A percentile compares a stretch with the other conserved stretches of the same genome.
Conservation (phyloP, 257 asterid genomes). For the Lavandula angustifolia region DNA sequence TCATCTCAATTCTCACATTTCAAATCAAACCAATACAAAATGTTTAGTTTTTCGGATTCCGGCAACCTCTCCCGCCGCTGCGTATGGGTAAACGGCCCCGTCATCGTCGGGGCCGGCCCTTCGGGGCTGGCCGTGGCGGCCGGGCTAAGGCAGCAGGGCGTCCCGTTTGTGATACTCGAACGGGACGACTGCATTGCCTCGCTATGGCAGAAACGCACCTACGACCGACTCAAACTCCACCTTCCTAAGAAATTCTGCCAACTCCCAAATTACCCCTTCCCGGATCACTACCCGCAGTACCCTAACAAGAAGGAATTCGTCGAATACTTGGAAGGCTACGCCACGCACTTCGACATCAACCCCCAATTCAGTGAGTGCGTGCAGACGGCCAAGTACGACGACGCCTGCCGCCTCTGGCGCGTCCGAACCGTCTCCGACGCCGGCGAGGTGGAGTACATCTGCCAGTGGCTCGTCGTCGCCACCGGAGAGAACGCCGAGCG, state of each 20-base stretch:
- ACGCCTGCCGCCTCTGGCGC: slow-evolving; percentile 56
- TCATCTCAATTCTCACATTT: not conserved
- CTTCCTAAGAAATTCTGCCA: slow-evolving; percentile 78
- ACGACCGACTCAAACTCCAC: slow-evolving; percentile 81
- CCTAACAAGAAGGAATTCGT: slow-evolving; percentile 61
- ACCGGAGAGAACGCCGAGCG: slow-evolving; percentile 74
- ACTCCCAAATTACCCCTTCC: slow-evolving; percentile 60
- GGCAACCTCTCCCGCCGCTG: slow-evolving; percentile 38
- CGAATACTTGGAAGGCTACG: slow-evolving; percentile 57
- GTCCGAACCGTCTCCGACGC: slow-evolving; percentile 35
- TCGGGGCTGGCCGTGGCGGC: slow-evolving; percentile 91
- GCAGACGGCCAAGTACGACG: slow-evolving; percentile 59
- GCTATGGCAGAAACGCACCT: slow-evolving; percentile 76
- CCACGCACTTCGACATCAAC: slow-evolving; percentile 36
- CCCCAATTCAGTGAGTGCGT: slow-evolving; percentile 66
- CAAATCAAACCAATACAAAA: slow-evolving; percentile 11
- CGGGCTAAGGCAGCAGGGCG: slow-evolving; percentile 62
- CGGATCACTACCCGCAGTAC: slow-evolving; percentile 58
- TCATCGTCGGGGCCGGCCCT: slow-evolving; percentile 73
- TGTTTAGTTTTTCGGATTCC: slow-evolving; percentile 42
- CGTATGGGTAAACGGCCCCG: slow-evolving; percentile 68
- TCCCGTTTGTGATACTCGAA: slow-evolving; percentile 69
- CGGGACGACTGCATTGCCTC: slow-evolving; percentile 85
- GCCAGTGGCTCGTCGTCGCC: slow-evolving; percentile 75
- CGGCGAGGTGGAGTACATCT: slow-evolving; percentile 58